These are phyloP conservation scores for Isatis tinctoria DNA, from an alignment of 345 rosid species.

Conservation along the genomic window DNA sequence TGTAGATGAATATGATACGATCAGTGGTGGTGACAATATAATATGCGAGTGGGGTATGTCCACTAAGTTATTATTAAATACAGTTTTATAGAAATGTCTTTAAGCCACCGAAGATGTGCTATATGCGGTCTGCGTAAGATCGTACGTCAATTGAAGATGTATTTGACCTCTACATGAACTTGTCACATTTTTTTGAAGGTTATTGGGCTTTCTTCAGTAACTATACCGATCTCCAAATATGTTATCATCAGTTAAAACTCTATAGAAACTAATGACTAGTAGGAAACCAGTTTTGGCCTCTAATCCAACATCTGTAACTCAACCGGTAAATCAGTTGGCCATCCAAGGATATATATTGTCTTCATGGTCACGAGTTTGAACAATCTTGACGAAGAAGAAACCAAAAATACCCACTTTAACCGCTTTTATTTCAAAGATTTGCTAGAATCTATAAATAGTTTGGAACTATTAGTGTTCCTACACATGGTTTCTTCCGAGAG, in stretches of 20 bases:
- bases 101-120: slow-evolving; percentile 25
- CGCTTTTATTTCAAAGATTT: background rate
- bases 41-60: slow-evolving; percentile 61
- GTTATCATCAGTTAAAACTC: background rate
- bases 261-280: background rate
- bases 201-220: background rate
- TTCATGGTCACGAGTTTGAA: background rate
- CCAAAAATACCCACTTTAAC: background rate
- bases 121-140: slow-evolving; percentile 37
- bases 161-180: slow-evolving; percentile 27
- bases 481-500: background rate
- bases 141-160: slow-evolving; percentile 29
- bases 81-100: slow-evolving; percentile 20
- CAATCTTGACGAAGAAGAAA: background rate
- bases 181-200: background rate
- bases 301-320: background rate
- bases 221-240: background rate
- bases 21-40: slow-evolving; percentile 44
- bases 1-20: slow-evolving; percentile 29
- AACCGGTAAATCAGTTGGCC: background rate
- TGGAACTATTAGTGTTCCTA: background rate
- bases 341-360: background rate
- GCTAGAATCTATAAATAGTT: background rate
- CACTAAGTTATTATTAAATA: slow-evolving; percentile 39
- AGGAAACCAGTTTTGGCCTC: background rate